Evolutionary conservation across 2,329 filamentous ascomycete genomes (phyloP).

Genomic region (Alternaria incomplexa): DNA sequence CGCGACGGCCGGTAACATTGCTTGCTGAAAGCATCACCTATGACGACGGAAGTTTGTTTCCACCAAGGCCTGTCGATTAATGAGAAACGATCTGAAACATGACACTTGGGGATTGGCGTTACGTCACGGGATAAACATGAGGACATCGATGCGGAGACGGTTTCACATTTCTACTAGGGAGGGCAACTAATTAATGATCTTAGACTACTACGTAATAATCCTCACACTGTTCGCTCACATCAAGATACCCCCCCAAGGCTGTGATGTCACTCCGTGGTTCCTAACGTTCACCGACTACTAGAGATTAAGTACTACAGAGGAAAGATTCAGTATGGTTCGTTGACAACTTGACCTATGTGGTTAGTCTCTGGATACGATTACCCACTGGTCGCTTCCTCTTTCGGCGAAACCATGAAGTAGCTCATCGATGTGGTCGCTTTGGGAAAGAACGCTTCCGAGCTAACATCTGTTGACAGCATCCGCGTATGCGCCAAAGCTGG

Average conservation of each 20-base stretch:
- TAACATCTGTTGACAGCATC: neutral
- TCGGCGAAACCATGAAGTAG: neutral
- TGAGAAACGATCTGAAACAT: neutral
- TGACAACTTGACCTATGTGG: neutral
- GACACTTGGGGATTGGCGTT: neutral
- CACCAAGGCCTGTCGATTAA: neutral
- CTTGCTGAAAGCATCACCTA: conserved; percentile 25
- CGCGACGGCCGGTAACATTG: conserved; percentile 41
- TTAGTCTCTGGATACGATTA: neutral
- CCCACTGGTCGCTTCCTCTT: neutral
- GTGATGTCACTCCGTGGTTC: neutral
- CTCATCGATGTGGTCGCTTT: neutral
- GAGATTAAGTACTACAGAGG: neutral
- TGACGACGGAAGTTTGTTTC: neutral
- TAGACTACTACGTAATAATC: neutral
- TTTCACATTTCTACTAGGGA: neutral
- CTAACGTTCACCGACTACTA: neutral
- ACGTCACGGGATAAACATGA: neutral
- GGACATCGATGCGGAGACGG: neutral
- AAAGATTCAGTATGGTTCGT: neutral
- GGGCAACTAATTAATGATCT: neutral
- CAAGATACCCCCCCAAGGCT: neutral
- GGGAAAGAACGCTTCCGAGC: neutral
- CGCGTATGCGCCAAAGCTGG: neutral
- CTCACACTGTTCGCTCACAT: neutral